phyloP scores from a whole-genome alignment of 345 rosid genomes.

The Brassica rapa region DNA sequence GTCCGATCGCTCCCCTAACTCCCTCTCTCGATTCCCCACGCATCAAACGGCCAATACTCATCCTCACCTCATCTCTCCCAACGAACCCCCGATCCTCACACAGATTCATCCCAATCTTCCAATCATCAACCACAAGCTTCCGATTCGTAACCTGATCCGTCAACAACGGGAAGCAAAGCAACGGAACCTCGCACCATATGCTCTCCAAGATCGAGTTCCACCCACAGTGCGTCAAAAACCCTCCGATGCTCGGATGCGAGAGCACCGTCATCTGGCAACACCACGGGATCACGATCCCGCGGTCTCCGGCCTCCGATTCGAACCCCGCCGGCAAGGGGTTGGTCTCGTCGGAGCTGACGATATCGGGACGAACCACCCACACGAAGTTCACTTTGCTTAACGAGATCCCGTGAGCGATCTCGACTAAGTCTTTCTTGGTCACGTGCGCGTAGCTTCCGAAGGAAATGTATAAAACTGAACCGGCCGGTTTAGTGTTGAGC shows the following conservation, averaged over 20 bases:
- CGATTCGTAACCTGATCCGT: slow-evolving; percentile 85
- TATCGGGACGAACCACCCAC: slow-evolving; percentile 86
- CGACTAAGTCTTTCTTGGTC: slow-evolving; percentile 47
- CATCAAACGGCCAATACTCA: slow-evolving; percentile 55
- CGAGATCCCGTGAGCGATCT: slow-evolving; percentile 66
- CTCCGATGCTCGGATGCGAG: slow-evolving; percentile 67
- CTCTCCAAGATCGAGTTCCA: slow-evolving; percentile 82
- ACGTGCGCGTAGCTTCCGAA: slow-evolving; percentile 87
- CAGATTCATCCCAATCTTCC: slow-evolving; percentile 75
- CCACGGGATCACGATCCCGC: slow-evolving; percentile 67
- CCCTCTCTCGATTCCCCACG: slow-evolving; percentile 45
- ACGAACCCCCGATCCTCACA: slow-evolving; percentile 36
- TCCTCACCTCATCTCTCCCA: slow-evolving; percentile 47
- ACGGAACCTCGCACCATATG: slow-evolving; percentile 69
- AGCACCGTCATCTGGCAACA: slow-evolving; percentile 64
- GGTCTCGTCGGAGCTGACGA: slow-evolving; percentile 63
- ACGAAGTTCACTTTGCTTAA: slow-evolving; percentile 59
- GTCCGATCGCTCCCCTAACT: slow-evolving; percentile 41
- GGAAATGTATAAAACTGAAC: slow-evolving; percentile 72
- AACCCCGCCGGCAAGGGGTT: slow-evolving; percentile 60
- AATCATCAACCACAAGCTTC: slow-evolving; percentile 79
- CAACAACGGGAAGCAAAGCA: slow-evolving; percentile 66
- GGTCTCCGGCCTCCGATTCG: slow-evolving; percentile 46
- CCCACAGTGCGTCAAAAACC: slow-evolving; percentile 81
- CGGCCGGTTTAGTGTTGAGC: slow-evolving; percentile 60